phyloP scores from a whole-genome alignment of 441 rosid genomes.

The Isatis lusitanica region DNA sequence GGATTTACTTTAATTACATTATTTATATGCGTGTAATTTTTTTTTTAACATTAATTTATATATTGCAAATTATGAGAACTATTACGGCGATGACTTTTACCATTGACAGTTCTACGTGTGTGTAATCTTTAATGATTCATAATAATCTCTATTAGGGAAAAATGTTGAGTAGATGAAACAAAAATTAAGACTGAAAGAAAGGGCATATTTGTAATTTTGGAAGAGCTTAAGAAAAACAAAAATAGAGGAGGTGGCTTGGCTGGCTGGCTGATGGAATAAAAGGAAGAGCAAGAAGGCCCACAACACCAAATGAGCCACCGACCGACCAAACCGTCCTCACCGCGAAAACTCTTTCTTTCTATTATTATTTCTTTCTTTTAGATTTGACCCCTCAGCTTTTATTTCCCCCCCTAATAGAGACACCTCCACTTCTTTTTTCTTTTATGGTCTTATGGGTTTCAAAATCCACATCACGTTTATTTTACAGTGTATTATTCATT shows the following conservation, averaged over 20 bases:
- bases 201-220: constrained; percentile 38
- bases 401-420: constrained; percentile 17
- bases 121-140: not conserved
- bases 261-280: constrained; percentile 43
- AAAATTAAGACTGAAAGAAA: not conserved
- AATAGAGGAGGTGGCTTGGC: constrained; percentile 28
- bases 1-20: not conserved
- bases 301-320: constrained; percentile 36
- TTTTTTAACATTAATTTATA: no score
- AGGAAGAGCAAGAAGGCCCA: constrained; percentile 43
- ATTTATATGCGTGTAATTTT: not conserved
- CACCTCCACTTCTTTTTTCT: not conserved
- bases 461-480: constrained; percentile 21
- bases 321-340: constrained; percentile 79
- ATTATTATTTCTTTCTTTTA: constrained; percentile 3
- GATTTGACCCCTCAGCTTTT: constrained; percentile 38
- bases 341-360: not conserved
- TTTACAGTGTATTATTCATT: not conserved
- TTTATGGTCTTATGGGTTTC: not conserved
- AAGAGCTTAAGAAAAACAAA: constrained; percentile 15
- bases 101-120: no score
- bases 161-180: not conserved
- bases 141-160: not conserved
- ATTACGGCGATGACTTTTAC: no score
- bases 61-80: no score